Evolutionary conservation across 2,329 filamentous ascomycete genomes (phyloP).

Genomic region (Pseudocercospora fijiensis): DNA sequence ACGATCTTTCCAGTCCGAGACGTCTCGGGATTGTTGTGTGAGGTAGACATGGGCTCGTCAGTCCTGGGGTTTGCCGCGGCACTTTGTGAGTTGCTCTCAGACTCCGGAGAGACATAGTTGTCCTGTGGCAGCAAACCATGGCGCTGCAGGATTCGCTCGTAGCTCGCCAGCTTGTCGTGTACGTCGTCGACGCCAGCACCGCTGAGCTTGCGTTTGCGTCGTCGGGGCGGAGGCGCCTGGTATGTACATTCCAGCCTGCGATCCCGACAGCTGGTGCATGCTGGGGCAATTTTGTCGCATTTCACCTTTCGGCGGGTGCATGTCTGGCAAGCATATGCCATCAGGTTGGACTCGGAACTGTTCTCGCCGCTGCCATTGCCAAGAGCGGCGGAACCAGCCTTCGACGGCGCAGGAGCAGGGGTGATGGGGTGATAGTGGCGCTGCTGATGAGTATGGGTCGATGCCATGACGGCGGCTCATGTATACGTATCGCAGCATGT

Average conservation of each 20-base stretch:
- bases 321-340: background rate
- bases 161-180: constrained; percentile 37
- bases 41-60: background rate
- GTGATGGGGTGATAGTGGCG: background rate
- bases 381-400: constrained; percentile 1
- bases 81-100: background rate
- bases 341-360: background rate
- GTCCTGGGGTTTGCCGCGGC: background rate
- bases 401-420: background rate
- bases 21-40: background rate
- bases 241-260: background rate
- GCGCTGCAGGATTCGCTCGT: constrained; percentile 41
- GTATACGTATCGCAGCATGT: too few species aligned
- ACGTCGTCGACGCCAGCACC: constrained; percentile 13
- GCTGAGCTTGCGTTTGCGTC: background rate
- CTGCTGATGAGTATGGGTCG: background rate
- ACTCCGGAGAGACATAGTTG: background rate
- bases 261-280: background rate
- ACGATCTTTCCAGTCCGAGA: constrained; percentile 18
- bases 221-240: background rate
- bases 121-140: constrained; percentile 34
- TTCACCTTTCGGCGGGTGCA: background rate
- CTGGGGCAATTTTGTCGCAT: background rate
- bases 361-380: background rate
- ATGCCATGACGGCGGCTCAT: background rate